Base-by-base conservation (phyloP, 78 protist species). In the Chrysochromulina parva region DNA sequence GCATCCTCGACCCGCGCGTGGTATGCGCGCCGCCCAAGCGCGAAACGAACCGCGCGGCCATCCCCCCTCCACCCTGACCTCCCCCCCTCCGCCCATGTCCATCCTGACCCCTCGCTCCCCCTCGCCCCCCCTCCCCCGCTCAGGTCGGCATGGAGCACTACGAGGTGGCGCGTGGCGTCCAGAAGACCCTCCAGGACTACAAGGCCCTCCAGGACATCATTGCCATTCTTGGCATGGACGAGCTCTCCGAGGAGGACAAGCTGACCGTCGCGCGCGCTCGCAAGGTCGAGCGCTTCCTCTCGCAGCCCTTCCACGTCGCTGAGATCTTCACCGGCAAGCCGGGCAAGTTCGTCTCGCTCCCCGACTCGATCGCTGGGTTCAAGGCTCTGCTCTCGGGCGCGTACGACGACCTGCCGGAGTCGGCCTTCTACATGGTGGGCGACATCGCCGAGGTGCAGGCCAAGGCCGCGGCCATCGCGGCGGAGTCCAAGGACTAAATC, bases 271-370 rank as follows among this genome's bases (percentile, higher is more conserved):
- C 94, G 92, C 97, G 99, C 86, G 99, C 99, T 48, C 98, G 99
- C 90, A 98, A 98, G 97, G 94, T 98, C 82, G 97, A 96, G 96
- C 87, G 95, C 53, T 98, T 98, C 99, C 94, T 98, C 74, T 97
- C 99, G n/a, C 99, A 98, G 96, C 99, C 99, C 92, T 98, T 98
- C 98, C 93, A 93, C 81, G 98, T 97, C 48, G 99, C 99, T n/a
- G 98, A 96, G 93, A 96, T 96, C 67, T 98, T 98, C 98, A 98
- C 99, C 50, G 97, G 98, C 93, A 91, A 81, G 94, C 91, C 93
- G 78, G 99, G 99, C 93, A 88, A 93, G 90, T 97, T 96, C 91
- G 99, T 97, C 55, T 38, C 90, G 86, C 90, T 98, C 67, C 86
- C 84, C 2, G 98, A 98, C 85, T 94, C 97, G 87, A 93, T 98